Evolutionary conservation across 2,329 filamentous ascomycete genomes (phyloP).

Genomic region (Lachnellula cervina): DNA sequence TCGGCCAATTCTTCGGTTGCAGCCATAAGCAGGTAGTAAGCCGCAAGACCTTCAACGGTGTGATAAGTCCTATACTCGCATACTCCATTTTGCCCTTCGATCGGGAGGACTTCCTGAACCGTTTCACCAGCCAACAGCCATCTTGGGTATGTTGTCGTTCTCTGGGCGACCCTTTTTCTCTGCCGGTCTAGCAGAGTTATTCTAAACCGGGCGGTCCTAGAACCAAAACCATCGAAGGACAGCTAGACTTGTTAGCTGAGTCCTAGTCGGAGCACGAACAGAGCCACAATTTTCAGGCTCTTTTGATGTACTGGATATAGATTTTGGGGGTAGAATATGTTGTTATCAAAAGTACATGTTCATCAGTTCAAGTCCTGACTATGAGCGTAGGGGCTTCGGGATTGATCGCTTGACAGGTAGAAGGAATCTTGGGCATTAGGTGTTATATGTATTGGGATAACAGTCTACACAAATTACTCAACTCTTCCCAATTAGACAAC

Average conservation of each 20-base stretch:
- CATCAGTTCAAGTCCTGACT: too few species aligned
- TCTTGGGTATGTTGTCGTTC: slow-evolving; percentile 9
- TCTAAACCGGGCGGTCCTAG: slow-evolving; percentile 4
- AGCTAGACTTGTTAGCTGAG: slow-evolving; percentile 8
- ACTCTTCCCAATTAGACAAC: too few species aligned
- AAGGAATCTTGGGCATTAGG: too few species aligned
- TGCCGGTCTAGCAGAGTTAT: slow-evolving; percentile 17
- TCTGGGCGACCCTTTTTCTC: slow-evolving; percentile 12
- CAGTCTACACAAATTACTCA: too few species aligned
- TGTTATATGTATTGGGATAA: too few species aligned
- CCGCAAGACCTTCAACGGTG: slow-evolving; percentile 17
- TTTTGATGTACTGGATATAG: not conserved
- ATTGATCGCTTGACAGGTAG: too few species aligned
- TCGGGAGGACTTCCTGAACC: slow-evolving; percentile 20
- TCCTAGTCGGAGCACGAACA: not conserved
- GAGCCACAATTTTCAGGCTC: not conserved
- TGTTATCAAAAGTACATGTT: not conserved
- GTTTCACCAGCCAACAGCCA: slow-evolving; percentile 20
- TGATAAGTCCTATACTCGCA: slow-evolving; percentile 22
- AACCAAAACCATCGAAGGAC: slow-evolving; percentile 2
- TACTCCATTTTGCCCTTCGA: slow-evolving; percentile 9
- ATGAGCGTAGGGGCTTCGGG: too few species aligned
- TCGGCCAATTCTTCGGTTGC: slow-evolving; percentile 15
- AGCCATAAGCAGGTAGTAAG: slow-evolving; percentile 19
- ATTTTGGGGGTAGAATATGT: not conserved